Evolutionary conservation across 2,329 filamentous ascomycete species (phyloP).

Genomic region (Aureobasidium mangrovei): DNA sequence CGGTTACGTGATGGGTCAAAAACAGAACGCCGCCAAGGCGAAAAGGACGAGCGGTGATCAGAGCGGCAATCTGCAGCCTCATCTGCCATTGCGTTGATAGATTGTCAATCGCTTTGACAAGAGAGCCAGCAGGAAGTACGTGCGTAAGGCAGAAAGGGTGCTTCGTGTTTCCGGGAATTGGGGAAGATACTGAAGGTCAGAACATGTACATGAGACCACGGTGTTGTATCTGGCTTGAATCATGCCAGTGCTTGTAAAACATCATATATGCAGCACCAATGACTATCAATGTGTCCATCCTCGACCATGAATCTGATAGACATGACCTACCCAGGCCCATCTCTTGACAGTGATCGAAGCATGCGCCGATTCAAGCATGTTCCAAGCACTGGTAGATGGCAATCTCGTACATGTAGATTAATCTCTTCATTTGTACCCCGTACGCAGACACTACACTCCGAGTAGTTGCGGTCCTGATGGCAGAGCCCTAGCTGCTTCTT

Average conservation of each 20-base stretch:
- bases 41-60: too few species aligned
- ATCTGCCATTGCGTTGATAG: background rate
- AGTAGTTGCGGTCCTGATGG: background rate
- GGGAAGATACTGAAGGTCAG: background rate
- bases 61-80: conserved; percentile 9
- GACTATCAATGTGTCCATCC: too few species aligned
- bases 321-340: too few species aligned
- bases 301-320: too few species aligned
- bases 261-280: background rate
- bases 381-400: too few species aligned
- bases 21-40: background rate
- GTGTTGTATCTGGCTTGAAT: background rate
- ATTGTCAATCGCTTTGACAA: background rate
- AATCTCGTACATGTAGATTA: too few species aligned
- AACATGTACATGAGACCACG: background rate
- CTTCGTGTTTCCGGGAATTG: background rate
- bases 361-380: too few species aligned
- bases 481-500: too few species aligned
- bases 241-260: background rate
- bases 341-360: too few species aligned
- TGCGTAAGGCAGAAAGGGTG: background rate
- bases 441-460: background rate
- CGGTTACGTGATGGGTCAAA: conserved; percentile 6
- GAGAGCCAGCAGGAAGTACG: background rate
- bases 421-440: too few species aligned